Evolutionary conservation across 306 rosid species (phyloP), one percentile per base, ranked within the genome.

Genomic region (Quercus berberidifolia): DNA sequence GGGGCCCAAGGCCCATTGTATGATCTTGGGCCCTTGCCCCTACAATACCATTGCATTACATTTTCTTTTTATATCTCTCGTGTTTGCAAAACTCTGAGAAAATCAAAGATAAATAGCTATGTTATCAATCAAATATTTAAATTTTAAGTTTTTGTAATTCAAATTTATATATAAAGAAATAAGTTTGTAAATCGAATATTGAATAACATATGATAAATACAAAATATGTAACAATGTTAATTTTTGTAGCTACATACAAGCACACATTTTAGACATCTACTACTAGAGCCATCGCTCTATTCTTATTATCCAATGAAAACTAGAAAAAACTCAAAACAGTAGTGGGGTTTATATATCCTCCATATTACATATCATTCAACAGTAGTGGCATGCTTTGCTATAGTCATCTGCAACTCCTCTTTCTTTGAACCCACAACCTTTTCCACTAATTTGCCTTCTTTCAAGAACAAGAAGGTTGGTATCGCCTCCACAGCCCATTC

Each of bases 381-480:
- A 19, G 73, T 56, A 79, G 79, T 14, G 13, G 83, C 84, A 82
- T 88, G 91, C 76, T 87, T 83, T 3, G 18, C 6, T 35, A 92
- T 78, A 55, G 74, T 43, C 5, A 0, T 9, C 73, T 54, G 78
- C 68, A 91, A 85, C 26, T 80, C 85, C 0, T 90, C 95, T 74
- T 87, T 92, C 82, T 76, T 83, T 57, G 96, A 91, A 78, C 98
- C 98, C 51, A 89, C 90, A 30, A 92, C 51, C 87, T 80, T 93
- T 63, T 90, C 91, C 31, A 93, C 88, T 6, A 64, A 0, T 58
- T 95, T 78, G 28, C 94, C 98, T 62, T 93, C 95, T 86, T 89
- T 93, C 58, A 95, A 82, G 84, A 93, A 89, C 55, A 95, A 3
- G 80, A 95, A 90, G 64, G 93, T 90, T 19, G 97, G 97, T 89